Base-by-base conservation (phyloP, 352 stramenopile species). In the Halophytophthora batemanensis region DNA sequence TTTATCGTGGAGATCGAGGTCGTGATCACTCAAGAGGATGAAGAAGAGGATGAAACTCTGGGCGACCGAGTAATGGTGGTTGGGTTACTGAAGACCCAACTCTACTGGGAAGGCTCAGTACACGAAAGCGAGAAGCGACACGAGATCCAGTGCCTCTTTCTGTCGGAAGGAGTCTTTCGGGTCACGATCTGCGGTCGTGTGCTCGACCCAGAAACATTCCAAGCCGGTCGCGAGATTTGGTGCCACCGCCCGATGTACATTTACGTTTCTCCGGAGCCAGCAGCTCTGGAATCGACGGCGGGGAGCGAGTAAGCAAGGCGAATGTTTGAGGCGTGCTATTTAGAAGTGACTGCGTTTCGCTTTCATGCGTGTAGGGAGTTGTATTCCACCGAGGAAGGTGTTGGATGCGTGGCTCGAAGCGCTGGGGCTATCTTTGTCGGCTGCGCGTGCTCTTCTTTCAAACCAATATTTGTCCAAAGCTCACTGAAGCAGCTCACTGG, bases 141-240 rank as follows among this genome's bases (percentile, higher is more conserved):
- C 48, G 59, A 78, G 45, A 44, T 91, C 22, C 69, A 78, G 41
- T 71, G 69, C 51, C 54, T 87, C 31, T 89, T 91, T 59, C 53
- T 91, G 33, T 82, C 80, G 1, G 66, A 84, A 43, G 80, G 80
- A 11, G 53, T 54, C 17, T 91, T 84, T 51, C 40, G 65, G 17
- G 64, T 86, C 14, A 50, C 59, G 13, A 66, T 79, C 18, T 62
- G 60, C 35, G 74, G 58, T 52, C 59, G 48, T n/a, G 39, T 66
- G 21, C 35, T 66, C 49, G 35, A 19, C 31, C 19, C 36, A 19
- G 54, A 55, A 28, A 61, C 40, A 35, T 45, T 64, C 25, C 46
- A 28, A 46, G 19, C 58, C 45, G 48, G 40, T 36, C 29, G 35
- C 1, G 37, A 74, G 17, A 54, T 87, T 48, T 84, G 71, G 71